Evolutionary conservation across 2,329 filamentous ascomycete species (phyloP), one percentile per base, ranked within the genome.

Genomic region (Diplodia corticola): DNA sequence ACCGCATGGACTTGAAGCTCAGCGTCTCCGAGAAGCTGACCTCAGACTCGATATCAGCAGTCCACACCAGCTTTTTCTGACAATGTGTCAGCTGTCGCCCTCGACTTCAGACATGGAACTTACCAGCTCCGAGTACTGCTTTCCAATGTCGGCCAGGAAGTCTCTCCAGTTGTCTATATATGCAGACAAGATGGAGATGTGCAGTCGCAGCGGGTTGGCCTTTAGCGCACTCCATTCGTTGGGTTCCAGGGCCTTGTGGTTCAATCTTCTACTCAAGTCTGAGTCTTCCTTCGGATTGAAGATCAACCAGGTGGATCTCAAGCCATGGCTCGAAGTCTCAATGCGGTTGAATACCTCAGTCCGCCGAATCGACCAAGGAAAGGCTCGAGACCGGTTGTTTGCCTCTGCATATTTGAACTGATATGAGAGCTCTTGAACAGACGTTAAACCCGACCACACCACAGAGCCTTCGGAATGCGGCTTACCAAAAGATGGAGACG

Each of bases 341-440:
- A 60, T 20, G 10, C 55, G 15, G 12, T 48, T 44, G 44, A 49
- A 66, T 17, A 66, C 40, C 30, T 66, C 51, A 3, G 64, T 66
- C 12, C 37, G 28, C 3, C 64, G 44, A 10, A 37, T 49, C 1
- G 54, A 40, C 35, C 40, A 66, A 10, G 64, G 64, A 35, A 49
- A 60, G n/a, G 53, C 64, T 5, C 40, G 44, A 4, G 37, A 33
- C 7, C 54, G 54, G n/a, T 35, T 37, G 30, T 61, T 66, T 3
- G 54, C 20, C 24, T 66, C 64, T 1, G 37, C 64, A 15, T 66
- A 61, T 33, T 66, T 66, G 35, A 66, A 12, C 35, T 66, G 64
- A 26, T 66, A 66, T 0, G 53, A 44, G 4, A 66, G 54, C 24
- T 57, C 54, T 57, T 2, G 15, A 44, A 28, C 1, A 5, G 22